Percentiles rank a stretch among this genome's conserved stretches.
Evolutionary conservation across 345 rosid genomes (phyloP).

Genomic region (Cardiospermum halicacabum): DNA sequence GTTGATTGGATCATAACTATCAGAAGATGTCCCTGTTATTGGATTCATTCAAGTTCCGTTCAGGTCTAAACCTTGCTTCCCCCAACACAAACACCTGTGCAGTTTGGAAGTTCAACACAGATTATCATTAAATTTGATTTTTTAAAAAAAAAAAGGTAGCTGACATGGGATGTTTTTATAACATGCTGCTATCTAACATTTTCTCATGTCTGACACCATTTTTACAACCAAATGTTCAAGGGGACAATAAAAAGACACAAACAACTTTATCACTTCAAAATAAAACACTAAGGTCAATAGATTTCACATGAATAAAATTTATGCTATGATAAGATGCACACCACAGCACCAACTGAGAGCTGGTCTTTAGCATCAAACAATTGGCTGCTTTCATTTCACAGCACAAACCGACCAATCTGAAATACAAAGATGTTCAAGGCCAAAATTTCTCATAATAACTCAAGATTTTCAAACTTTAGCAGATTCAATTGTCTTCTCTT

Average conservation of each 20-base stretch:
- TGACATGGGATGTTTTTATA: background rate
- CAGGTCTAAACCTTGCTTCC: no score
- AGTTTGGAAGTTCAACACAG: constrained; percentile 11
- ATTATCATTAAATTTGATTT: constrained; percentile 3
- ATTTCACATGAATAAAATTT: background rate
- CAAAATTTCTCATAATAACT: background rate
- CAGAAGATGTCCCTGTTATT: no score
- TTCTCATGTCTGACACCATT: background rate
- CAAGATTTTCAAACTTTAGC: background rate
- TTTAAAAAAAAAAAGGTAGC: constrained; percentile 7
- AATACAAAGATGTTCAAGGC: background rate
- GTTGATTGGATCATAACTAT: no score
- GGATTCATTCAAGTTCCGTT: no score
- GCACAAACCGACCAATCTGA: no score
- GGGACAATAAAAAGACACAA: background rate
- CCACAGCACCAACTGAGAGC: background rate
- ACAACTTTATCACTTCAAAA: no score
- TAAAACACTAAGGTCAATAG: background rate
- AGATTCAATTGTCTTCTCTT: background rate
- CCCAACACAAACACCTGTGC: constrained; percentile 86
- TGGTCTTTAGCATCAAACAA: background rate
- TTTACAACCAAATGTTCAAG: background rate
- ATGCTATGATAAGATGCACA: background rate
- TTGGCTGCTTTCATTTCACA: no score
- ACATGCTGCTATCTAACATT: background rate